Evolutionary conservation across 495 filamentous ascomycete genomes (phyloP), one percentile per base, ranked within the genome.

Genomic region (Trichoderma erinaceum): DNA sequence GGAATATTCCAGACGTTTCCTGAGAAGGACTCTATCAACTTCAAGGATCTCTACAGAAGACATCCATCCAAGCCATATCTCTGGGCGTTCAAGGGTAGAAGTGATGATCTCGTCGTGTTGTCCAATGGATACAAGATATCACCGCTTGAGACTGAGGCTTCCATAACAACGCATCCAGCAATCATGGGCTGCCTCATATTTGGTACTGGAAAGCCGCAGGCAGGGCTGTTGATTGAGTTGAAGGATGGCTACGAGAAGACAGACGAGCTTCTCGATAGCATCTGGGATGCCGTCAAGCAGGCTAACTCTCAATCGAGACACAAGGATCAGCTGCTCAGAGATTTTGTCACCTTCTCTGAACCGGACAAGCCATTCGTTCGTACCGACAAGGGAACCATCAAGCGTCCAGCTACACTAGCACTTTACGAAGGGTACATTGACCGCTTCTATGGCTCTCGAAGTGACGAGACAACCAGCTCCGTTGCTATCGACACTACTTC

Each of bases 101-200:
- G 68, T 3, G 84, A 86, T 63, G 73, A 75, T 69, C 63, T 73
- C 18, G 68, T 75, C 25, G 73, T 75, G 12, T 56, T 75, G 23
- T 75, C 72, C 8, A 85, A 81, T 68, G 83, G 81, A 7, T 79
- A 85, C 66, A 86, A 85, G 69, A 69, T 80, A n/a, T 81, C 82
- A 68, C 82, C 83, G 0, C 69, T 78, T 2, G 69, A 76, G 0
- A 74, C 80, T 25, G 83, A 86, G 65, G 67, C 68, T 43, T 69
- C 69, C 2, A 68, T 84, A 5, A 66, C 68, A 13, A 68, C 69
- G 0, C 74, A 79, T 68, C 76, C 79, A 0, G 67, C 52, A 0
- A 71, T 85, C 10, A 50, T 66, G 25, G 69, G 75, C 7, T 77
- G 75, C 5, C 67, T 80, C 8, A 67, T 85, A 8, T 69, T 79